Base-by-base conservation (phyloP, 352 stramenopile genomes). In the Globisporangium orthogonon region DNA sequence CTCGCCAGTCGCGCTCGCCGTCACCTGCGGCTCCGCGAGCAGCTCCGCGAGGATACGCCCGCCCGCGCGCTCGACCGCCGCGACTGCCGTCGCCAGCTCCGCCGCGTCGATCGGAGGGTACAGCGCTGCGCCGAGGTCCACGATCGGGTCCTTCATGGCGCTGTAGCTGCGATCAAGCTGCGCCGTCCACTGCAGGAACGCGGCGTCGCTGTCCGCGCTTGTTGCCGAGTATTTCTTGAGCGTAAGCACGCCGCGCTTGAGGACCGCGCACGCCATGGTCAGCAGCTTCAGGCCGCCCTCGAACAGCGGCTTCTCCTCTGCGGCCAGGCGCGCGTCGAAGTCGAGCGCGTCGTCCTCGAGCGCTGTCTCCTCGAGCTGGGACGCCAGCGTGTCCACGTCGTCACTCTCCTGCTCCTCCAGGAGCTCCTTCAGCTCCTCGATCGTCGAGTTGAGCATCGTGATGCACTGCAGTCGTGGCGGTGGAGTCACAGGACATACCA, bases 171-270 rank as follows among this genome's bases (percentile, higher is more conserved):
- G 69, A 46, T 91, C 82, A 33, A 94, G 68, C 52, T 48, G 57
- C 9, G 74, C 70, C n/a, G 82, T 88, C 84, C 84, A 94, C 57
- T 65, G 61, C 37, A 94, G 67, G 50, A 89, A 82, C 35, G 69
- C 71, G 7, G 66, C 72, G 18, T 81, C 67, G 41, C 86, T 63
- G 50, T 77, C 66, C 53, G 86, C 76, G 28, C 37, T 61, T 17
- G 47, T 31, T 33, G 80, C 81, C 52, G 73, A 76, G 31, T 87
- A 51, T 33, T 86, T 83, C 63, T 91, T 90, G 46, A 94, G 73
- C 17, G 79, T 82, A n/a, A 91, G 64, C 56, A 92, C 78, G 43
- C 84, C 84, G 48, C 82, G 81, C 70, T 94, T 94, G 56, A 91
- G 76, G 30, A 94, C 75, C 14, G 74, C 74, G 23, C 74, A 73